Base-by-base conservation (phyloP, 1,284 basidiomycete species). In the Rhodotorula glutinis region DNA sequence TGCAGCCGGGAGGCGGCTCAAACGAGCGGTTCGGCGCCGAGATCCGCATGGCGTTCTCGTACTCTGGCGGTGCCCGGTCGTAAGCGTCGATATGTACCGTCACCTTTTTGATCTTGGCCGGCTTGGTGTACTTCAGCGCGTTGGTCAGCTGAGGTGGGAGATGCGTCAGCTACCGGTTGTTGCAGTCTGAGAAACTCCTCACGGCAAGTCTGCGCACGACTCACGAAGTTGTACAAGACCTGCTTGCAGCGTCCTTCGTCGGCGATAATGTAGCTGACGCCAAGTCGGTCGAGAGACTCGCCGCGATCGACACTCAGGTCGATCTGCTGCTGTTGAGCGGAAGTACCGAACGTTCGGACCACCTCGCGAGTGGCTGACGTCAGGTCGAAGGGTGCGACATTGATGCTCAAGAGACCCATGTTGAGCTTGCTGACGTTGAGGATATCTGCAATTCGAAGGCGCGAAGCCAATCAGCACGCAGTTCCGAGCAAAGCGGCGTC, bases 351-450 rank as follows among this genome's bases (percentile, higher is more conserved):
- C 33, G 40, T 53, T 23, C 66, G 64, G 19, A 73, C 46, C 16
- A 69, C 66, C 21, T 75, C 67, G 16, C 62, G 53, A 10, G 74
- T 54, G 2, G 70, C 62, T 1, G 59, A 60, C 2, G 54, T 43
- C n/a, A 74, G 59, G 41, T 71, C 56, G 64, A 74, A 75, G 0
- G 74, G 61, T 1, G 62, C 54, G 17, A 57, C 62, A 52, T 61
- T 70, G 62, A 65, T 72, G 41, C 41, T 69, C 5, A 72, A 53
- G 14, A 72, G 60, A 5, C 74, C 73, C 56, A 74, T 69, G 60
- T 71, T 68, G 60, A 75, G 65, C 54, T 75, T 75, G 53, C 60
- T 65, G 16, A 75, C 69, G 47, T 73, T 70, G 23, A 75, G 65
- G 2, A 75, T 73, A 57, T 75, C 74, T 51, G 49, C 47, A 8